Evolutionary conservation across 139 green algal species (phyloP).

Genomic region (Deuterostichococcus epilithicus): DNA sequence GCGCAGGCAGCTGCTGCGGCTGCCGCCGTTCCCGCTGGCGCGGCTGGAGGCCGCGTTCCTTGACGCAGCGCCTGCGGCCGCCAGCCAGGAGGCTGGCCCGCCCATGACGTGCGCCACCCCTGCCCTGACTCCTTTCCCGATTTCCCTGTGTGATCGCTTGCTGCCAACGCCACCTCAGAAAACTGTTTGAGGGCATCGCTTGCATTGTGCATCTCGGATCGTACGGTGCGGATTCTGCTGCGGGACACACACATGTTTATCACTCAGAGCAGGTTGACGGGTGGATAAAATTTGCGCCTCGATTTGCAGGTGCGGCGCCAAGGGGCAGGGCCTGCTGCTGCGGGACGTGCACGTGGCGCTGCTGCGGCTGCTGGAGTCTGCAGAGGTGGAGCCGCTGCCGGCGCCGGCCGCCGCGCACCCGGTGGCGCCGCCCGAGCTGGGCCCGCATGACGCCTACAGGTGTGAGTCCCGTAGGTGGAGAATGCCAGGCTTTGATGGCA

Average conservation of each 20-base stretch:
- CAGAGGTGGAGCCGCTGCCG: constrained; percentile 19
- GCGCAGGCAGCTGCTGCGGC: constrained; percentile 15
- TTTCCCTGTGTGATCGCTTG: too few species aligned
- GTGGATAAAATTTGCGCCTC: too few species aligned
- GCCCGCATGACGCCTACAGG: constrained; percentile 22
- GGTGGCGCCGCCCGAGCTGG: constrained; percentile 20
- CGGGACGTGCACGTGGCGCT: constrained; percentile 22
- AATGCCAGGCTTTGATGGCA: too few species aligned
- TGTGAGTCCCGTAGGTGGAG: too few species aligned
- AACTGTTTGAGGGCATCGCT: too few species aligned
- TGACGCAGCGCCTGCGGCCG: constrained; percentile 28
- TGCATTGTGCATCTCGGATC: too few species aligned
- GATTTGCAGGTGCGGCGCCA: constrained; percentile 4
- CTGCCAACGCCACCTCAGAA: too few species aligned
- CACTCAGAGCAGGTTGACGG: too few species aligned
- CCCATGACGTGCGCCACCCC: too few species aligned
- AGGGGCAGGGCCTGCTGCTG: constrained; percentile 20
- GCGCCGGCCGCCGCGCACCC: constrained; percentile 12
- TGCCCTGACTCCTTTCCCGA: too few species aligned
- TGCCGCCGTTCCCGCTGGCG: constrained; percentile 22
- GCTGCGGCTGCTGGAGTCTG: constrained; percentile 22
- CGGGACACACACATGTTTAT: too few species aligned
- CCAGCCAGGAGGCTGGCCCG: not conserved
- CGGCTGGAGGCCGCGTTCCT: constrained; percentile 52
- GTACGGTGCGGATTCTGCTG: too few species aligned